Evolutionary conservation across 345 rosid genomes (phyloP), one percentile per base, ranked within the genome.

Genomic region (Microcos paniculata): DNA sequence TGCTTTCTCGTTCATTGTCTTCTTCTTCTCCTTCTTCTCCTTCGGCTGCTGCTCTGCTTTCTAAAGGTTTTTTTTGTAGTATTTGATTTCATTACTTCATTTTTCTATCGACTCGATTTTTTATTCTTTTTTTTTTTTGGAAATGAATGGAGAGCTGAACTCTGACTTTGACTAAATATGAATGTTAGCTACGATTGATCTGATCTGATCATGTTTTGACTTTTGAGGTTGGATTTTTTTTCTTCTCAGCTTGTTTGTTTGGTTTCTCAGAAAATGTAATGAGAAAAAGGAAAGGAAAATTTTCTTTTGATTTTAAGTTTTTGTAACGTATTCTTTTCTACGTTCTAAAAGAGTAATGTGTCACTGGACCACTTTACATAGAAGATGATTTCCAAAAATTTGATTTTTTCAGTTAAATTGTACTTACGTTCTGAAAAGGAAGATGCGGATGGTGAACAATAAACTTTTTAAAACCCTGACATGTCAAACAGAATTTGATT

Each of bases 1-100:
- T 91, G 33, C 77, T 89, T 48, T 87, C 89, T 82, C 90, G 93
- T 28, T 87, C 97, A 19, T 66, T 84, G 75, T 12, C 89, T 2
- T 81, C 79, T 12, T 45, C 66, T 23, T 4, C 78, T 55, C 64
- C 85, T 51, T 77, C 89, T 69, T 81, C 79, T 12, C 38, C 66
- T 23, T 6, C 78, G 49, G 64, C 85, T 51, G 76, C 89, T 69
- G 15, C 85, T 66, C 73, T 74, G 40, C 64, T 79, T 68, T 57
- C 73, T 12, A 38, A 74, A 83, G 89, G 91, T 86, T 57, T 2
- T 49, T 3, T 14, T 77, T n/a, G n/a, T n/a, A n/a, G 42, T n/a
- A 0, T 75, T 72, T 3, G 3, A 55, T 7, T 55, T 3, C 15
- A 21, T 53, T 6, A 10, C 56, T 30, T 49, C 8, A 2, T 53